Evolutionary conservation across 2,329 filamentous ascomycete genomes (phyloP), one percentile per base, ranked within the genome.

Genomic region (Aspergillus sp.): DNA sequence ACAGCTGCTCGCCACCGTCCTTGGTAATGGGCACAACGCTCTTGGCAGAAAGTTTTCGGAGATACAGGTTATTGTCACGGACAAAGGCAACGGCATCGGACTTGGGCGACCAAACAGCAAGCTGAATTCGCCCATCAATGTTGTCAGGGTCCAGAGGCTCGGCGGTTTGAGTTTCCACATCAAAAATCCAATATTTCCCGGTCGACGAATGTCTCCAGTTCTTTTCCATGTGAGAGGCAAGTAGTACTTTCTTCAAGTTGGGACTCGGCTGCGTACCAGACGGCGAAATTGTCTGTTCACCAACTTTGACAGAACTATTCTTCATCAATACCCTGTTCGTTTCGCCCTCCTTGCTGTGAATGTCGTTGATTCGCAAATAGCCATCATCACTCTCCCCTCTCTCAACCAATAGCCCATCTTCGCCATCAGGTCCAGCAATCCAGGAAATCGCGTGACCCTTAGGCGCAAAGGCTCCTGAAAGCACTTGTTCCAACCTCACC

Each of bases 161-260:
- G 1, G 83, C 89, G 1, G 77, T 83, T 72, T 97, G 93, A 1
- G 86, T 88, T 33, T 84, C 86, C 24, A 99, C 95, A 70, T 99
- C 90, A 64, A 97, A 89, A 59, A 99, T 87, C 86, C 90, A 99
- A 78, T 97, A 99, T 24, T 83, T 80, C 0, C 89, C 93, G 9
- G 87, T 92, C 68, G 85, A 93, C 0, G 93, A 98, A 74, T 98
- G 89, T 64, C 95, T 87, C 89, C 92, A 99, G 67, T 95, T 92
- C 67, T 85, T 86, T 73, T 90, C 77, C 20, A 79, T 72, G 52
- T 91, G 80, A 8, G 91, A 91, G 50, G 87, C 83, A n/a, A 97
- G 78, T 51, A 99, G 82, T 3, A 99, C 91, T 72, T 90, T 93
- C 68, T 87, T 91, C 73, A 96, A 81, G 72, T 98, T 86, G 27